A percentile compares a stretch with the other conserved stretches of the same genome.
Conservation (phyloP, 2,329 filamentous ascomycete genomes). For the Trichoderma citrinoviride region DNA sequence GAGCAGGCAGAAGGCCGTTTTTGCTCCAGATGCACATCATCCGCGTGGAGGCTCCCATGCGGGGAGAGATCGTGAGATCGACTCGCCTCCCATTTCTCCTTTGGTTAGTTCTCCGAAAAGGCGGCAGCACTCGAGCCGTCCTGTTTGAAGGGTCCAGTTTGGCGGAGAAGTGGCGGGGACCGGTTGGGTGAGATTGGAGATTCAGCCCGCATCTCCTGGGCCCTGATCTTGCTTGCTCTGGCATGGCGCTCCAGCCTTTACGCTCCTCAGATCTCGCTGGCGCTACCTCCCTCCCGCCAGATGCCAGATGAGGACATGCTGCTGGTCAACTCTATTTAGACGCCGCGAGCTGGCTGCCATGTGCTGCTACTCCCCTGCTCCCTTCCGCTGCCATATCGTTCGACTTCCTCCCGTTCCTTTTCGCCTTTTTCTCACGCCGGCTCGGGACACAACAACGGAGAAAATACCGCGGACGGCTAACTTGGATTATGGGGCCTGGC, state of each 20-base stretch:
- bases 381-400: background rate
- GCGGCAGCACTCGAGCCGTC: background rate
- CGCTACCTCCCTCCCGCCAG: conserved; percentile 18
- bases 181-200: conserved; percentile 16
- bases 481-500: background rate
- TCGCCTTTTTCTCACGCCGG: background rate
- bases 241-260: conserved; percentile 18
- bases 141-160: background rate
- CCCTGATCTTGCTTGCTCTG: conserved; percentile 19
- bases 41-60: conserved; percentile 12
- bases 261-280: conserved; percentile 14
- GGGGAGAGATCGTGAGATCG: conserved; percentile 19
- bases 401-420: background rate
- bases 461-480: conserved; percentile 13
- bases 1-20: background rate
- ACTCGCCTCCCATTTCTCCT: conserved; percentile 1
- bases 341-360: background rate
- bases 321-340: conserved; percentile 15
- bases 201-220: conserved; percentile 1
- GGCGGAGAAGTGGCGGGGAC: conserved; percentile 16
- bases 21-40: conserved; percentile 14
- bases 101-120: background rate
- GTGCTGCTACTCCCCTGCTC: background rate
- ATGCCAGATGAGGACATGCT: conserved; percentile 3
- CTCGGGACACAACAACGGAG: conserved; percentile 1